Evolutionary conservation across 1,284 basidiomycete species (phyloP).

Genomic region (Tilletia caries): DNA sequence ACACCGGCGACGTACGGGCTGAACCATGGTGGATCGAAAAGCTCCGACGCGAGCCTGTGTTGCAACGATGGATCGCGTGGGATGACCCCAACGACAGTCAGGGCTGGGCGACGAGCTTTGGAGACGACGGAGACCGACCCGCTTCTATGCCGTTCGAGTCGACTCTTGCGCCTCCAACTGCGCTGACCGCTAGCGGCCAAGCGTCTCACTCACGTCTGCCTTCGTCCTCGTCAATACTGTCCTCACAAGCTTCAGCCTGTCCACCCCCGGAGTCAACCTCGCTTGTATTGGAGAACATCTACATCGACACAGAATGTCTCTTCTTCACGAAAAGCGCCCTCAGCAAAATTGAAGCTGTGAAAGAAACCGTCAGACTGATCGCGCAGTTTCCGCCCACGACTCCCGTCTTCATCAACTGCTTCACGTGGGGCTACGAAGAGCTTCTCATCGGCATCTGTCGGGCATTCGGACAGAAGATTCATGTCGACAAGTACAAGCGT

Average conservation of each 20-base stretch:
- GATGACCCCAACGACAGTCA: background rate
- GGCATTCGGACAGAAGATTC: conserved; percentile 62
- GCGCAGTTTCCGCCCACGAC: conserved; percentile 60
- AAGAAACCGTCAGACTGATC: conserved; percentile 65
- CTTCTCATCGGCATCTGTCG: conserved; percentile 31
- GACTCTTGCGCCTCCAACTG: too few relatives aligned
- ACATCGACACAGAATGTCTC: conserved; percentile 74
- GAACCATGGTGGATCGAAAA: conserved; percentile 73
- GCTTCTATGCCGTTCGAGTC: too few relatives aligned
- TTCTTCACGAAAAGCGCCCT: conserved; percentile 22
- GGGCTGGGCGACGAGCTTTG: background rate
- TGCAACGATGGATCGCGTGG: conserved; percentile 67
- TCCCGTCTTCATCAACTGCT: conserved; percentile 80
- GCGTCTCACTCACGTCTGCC: too few relatives aligned
- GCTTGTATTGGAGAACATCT: conserved; percentile 67
- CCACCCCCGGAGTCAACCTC: background rate
- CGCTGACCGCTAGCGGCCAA: too few relatives aligned
- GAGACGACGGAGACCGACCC: background rate
- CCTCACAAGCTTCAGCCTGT: conserved; percentile 1
- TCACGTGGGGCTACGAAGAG: conserved; percentile 74
- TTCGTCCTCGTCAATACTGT: background rate
- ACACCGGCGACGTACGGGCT: conserved; percentile 87
- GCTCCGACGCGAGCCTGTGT: conserved; percentile 65
- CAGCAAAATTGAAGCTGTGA: conserved; percentile 53
- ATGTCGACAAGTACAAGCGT: conserved; percentile 82